A percentile compares a stretch with the other conserved stretches of the same genome.
Evolutionary conservation across 148 eudicot species (phyloP).

Genomic region (Dysphania ambrosioides): DNA sequence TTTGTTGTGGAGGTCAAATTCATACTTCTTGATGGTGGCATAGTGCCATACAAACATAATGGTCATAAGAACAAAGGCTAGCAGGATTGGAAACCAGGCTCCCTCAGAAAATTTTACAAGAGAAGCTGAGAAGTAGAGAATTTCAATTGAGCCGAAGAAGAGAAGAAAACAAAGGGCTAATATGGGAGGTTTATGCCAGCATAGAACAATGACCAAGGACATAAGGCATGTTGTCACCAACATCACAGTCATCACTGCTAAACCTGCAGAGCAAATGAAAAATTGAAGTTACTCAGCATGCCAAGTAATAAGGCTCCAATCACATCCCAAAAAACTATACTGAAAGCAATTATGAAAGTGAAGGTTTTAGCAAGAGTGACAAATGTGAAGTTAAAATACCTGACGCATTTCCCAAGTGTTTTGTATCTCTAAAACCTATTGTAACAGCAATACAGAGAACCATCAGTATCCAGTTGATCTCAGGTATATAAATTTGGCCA

Average conservation of each 20-base stretch:
- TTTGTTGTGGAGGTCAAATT: constrained; percentile 90
- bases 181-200: constrained; percentile 84
- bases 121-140: constrained; percentile 89
- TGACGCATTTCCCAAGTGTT: constrained; percentile 92
- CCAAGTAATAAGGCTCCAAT: background rate
- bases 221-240: constrained; percentile 91
- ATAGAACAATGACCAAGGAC: constrained; percentile 73
- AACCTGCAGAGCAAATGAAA: constrained; percentile 45
- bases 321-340: background rate
- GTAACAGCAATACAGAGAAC: constrained; percentile 83
- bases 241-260: constrained; percentile 95
- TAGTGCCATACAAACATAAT: constrained; percentile 94
- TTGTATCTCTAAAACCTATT: constrained; percentile 86
- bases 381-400: constrained; percentile 38
- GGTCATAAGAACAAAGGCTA: constrained; percentile 74
- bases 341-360: background rate
- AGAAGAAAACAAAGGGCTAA: constrained; percentile 69
- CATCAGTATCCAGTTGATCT: constrained; percentile 92
- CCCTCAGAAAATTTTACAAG: constrained; percentile 80
- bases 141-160: constrained; percentile 81
- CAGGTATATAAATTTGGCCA: constrained; percentile 89
- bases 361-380: background rate
- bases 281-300: background rate
- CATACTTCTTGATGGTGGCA: constrained; percentile 75
- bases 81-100: constrained; percentile 90